Conservation (phyloP, 345 rosid species). For the Chamaenerion angustifolium region DNA sequence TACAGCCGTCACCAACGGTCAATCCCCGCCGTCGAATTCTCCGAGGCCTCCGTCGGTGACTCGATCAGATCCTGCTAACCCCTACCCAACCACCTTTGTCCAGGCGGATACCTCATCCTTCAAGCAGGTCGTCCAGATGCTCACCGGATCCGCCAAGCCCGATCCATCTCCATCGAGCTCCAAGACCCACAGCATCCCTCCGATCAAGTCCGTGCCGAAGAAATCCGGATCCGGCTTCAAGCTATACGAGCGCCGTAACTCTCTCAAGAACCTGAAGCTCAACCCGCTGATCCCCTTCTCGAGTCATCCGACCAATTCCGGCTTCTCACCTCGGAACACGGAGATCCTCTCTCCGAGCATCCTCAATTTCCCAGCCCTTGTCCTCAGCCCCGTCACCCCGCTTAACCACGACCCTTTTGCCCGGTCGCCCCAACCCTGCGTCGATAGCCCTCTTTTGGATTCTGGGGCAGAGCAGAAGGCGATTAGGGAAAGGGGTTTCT, state of each 20-base stretch:
- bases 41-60: slow-evolving; percentile 34
- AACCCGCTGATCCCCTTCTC: slow-evolving; percentile 10
- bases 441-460: neutral
- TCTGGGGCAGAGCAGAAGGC: slow-evolving; percentile 3
- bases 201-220: slow-evolving; percentile 13
- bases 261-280: slow-evolving; percentile 24
- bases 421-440: slow-evolving; percentile 6
- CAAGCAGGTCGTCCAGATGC: slow-evolving; percentile 39
- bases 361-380: slow-evolving; percentile 24
- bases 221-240: slow-evolving; percentile 1
- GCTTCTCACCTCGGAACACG: slow-evolving; percentile 17
- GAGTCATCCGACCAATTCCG: slow-evolving; percentile 3
- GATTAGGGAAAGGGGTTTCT: slow-evolving; percentile 14
- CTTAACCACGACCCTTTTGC: slow-evolving; percentile 19
- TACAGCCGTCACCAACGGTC: neutral
- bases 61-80: slow-evolving; percentile 38
- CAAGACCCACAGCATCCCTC: slow-evolving; percentile 16
- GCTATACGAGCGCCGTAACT: slow-evolving; percentile 9
- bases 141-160: slow-evolving; percentile 22
- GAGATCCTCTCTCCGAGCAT: slow-evolving; percentile 26
- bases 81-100: slow-evolving; percentile 30
- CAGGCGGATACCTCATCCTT: slow-evolving; percentile 25
- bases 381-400: slow-evolving; percentile 27
- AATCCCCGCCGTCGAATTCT: slow-evolving; percentile 16
- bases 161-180: neutral